Evolutionary conservation across 257 asterid genomes (phyloP), one percentile per base, ranked within the genome.

Genomic region (Solanum bulbocastanum): DNA sequence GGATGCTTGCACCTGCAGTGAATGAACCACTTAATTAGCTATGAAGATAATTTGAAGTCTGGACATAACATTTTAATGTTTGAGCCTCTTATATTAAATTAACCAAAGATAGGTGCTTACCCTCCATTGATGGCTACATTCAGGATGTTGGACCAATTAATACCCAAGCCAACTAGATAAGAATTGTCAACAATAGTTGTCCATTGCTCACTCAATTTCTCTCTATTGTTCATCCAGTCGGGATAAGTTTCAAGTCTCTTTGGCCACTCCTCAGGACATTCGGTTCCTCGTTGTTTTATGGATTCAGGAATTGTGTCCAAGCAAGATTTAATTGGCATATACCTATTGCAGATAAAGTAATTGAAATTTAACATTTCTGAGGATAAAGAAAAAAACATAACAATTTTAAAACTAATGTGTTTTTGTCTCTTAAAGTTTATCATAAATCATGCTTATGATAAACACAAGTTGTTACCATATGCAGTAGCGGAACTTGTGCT

Each of bases 111-210:
- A 73, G 8, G 46, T 30, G 58, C 94, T 89, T 91, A 95, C 99
- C 99, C 99, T 93, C 98, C 99, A 87, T 89, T 91, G 78, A 93
- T 90, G 93, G 99, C 95, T 85, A 92, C 92, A 76, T 95, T 97
- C 72, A 92, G 93, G 82, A 97, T 90, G 60, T 91, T 92, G 16
- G 97, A 93, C 99, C 99, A 97, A 86, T 97, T 94, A 52, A 97
- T 94, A 82, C 98, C 99, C 87, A 95, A 71, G 85, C 98, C 98
- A 6, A 87, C 90, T 20, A 93, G 92, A 88, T 97, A 97, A n/a
- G 99, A 96, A 75, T 92, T 95, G 94, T 93, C 94, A 39, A 97
- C 94, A 75, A 97, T 89, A 75, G 95, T 89, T 90, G 93, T 91
- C 99, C 99, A 97, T 90, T 94, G 98, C 83, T 91, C 91, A 87